These are phyloP conservation scores for Polyporus tsugae DNA, from an alignment of 1,284 basidiomycete genomes.

Conservation along the genomic window DNA sequence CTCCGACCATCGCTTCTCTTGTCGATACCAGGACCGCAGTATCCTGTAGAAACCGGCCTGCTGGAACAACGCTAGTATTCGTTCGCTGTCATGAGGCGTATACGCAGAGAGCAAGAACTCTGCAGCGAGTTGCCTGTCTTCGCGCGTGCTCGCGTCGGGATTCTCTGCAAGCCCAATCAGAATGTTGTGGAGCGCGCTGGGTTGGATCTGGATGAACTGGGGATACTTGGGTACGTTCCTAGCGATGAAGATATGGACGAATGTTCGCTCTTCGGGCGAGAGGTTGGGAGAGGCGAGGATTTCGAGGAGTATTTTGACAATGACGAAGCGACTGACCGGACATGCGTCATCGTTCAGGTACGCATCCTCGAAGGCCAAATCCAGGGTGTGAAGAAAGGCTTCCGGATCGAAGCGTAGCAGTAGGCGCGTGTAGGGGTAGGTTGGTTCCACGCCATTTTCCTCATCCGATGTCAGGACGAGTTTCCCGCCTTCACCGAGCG, in stretches of 20 bases:
- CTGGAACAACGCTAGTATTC: conserved; percentile 78
- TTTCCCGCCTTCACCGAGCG: conserved; percentile 72
- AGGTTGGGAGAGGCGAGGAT: conserved; percentile 68
- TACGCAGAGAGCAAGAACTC: conserved; percentile 96
- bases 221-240: conserved; percentile 97
- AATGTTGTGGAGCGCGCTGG: conserved; percentile 76
- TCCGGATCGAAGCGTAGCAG: conserved; percentile 93
- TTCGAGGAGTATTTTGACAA: conserved; percentile 89
- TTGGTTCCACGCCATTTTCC: conserved; percentile 75
- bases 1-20: conserved; percentile 80
- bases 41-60: conserved; percentile 92
- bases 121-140: conserved; percentile 94
- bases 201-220: conserved; percentile 80
- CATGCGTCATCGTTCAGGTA: conserved; percentile 85
- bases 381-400: conserved; percentile 92
- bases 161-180: conserved; percentile 83
- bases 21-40: conserved; percentile 80
- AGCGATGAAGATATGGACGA: conserved; percentile 95
- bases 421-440: conserved; percentile 90
- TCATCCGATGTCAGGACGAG: conserved; percentile 78
- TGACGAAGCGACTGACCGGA: conserved; percentile 78
- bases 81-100: conserved; percentile 81
- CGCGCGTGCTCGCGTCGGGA: conserved; percentile 76
- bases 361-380: conserved; percentile 94
- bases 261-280: conserved; percentile 73